Conservation (phyloP, 2,329 filamentous ascomycete genomes). For the Domatiomyces catenatus region DNA sequence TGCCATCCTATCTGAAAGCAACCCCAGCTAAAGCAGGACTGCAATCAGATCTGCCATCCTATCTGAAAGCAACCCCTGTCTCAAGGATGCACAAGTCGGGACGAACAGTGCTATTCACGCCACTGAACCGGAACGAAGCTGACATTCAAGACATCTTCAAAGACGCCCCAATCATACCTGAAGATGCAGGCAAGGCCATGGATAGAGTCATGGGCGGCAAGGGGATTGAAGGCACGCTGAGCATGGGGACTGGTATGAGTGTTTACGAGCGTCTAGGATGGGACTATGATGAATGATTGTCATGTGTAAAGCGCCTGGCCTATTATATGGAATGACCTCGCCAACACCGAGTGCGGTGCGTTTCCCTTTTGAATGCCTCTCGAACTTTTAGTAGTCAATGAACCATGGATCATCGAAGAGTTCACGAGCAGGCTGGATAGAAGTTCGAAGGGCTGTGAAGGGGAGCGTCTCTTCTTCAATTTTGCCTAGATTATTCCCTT, state of each 20-base stretch:
- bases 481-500: too few species aligned
- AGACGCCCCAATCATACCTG: constrained; percentile 20
- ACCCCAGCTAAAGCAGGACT: constrained; percentile 4
- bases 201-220: constrained; percentile 13
- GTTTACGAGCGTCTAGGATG: constrained; percentile 32
- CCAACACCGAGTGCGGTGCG: too few species aligned
- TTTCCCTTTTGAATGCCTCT: too few species aligned
- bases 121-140: constrained; percentile 12
- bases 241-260: constrained; percentile 11
- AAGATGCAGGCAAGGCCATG: constrained; percentile 17
- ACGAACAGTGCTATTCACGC: constrained; percentile 13
- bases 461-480: too few species aligned
- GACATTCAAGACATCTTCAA: constrained; percentile 14
- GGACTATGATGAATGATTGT: constrained; percentile 21
- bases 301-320: background rate
- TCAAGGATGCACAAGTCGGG: constrained; percentile 7
- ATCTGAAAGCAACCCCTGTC: background rate
- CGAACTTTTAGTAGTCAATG: too few species aligned
- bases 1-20: background rate
- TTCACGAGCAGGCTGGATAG: too few species aligned
- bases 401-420: too few species aligned
- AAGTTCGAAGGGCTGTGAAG: too few species aligned
- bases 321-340: too few species aligned
- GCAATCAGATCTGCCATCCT: constrained; percentile 3
- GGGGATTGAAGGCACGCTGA: constrained; percentile 10